Conservation (phyloP, 1,139 yeast genomes). For the Yamadazyma membranifaciens region DNA sequence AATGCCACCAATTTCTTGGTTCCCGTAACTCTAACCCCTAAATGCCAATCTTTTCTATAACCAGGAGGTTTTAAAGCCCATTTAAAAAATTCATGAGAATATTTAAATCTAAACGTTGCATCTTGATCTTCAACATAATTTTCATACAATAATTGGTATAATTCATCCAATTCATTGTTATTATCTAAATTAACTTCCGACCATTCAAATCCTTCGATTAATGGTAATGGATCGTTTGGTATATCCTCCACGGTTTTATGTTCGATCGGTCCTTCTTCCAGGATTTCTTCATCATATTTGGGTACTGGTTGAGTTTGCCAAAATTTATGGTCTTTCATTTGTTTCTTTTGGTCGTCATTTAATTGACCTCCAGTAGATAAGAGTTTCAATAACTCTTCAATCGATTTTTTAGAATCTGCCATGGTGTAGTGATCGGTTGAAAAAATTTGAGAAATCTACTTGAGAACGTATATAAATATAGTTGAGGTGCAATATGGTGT, state of each 20-base stretch:
- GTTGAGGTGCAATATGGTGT: conserved; percentile 29
- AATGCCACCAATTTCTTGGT: conserved; percentile 84
- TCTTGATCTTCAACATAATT: conserved; percentile 95
- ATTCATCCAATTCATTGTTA: conserved; percentile 61
- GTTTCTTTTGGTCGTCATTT: conserved; percentile 52
- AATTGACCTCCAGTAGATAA: conserved; percentile 51
- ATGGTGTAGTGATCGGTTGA: conserved; percentile 1
- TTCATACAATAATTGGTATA: conserved; percentile 76
- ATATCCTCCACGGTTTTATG: conserved; percentile 69
- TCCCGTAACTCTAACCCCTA: conserved; percentile 84
- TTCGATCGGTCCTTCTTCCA: conserved; percentile 83
- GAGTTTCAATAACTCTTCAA: conserved; percentile 50
- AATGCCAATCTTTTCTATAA: conserved; percentile 85
- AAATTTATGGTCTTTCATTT: conserved; percentile 89
- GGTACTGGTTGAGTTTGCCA: conserved; percentile 99
- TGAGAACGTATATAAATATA: background rate
- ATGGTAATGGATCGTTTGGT: conserved; percentile 64
- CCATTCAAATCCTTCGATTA: conserved; percentile 87
- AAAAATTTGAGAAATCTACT: background rate
- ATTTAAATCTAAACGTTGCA: conserved; percentile 88
- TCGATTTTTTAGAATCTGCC: conserved; percentile 12
- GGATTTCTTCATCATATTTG: conserved; percentile 63
- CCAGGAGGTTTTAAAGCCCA: conserved; percentile 98
- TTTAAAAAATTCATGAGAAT: conserved; percentile 75
- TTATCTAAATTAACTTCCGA: conserved; percentile 67